A percentile compares a stretch with the other conserved stretches of the same genome.
Evolutionary conservation across 2,329 filamentous ascomycete genomes (phyloP).

Genomic region (Colletotrichum paranaense): DNA sequence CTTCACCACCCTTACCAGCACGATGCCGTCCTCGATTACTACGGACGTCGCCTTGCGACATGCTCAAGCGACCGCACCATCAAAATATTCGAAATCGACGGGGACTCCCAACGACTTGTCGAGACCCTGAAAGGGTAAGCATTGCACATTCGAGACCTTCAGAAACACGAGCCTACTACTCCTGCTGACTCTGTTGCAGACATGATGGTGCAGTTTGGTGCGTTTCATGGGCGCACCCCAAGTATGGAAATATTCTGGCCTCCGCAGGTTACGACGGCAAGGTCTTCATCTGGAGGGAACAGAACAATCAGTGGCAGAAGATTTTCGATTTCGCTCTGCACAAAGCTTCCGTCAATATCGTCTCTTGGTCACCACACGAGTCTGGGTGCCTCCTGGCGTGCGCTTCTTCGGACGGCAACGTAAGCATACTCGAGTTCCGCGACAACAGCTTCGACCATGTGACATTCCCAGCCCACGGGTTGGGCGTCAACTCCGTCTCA

Average conservation of each 20-base stretch:
- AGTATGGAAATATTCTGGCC: conserved; percentile 97
- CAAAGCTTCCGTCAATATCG: conserved; percentile 96
- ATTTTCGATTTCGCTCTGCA: conserved; percentile 95
- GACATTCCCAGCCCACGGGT: conserved; percentile 90
- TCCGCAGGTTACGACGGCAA: conserved; percentile 97
- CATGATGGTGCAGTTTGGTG: conserved; percentile 99
- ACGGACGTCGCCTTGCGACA: conserved; percentile 93
- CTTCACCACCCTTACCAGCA: conserved; percentile 67
- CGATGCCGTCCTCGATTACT: conserved; percentile 98
- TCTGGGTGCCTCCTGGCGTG: conserved; percentile 94
- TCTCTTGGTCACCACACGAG: conserved; percentile 98
- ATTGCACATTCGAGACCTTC: conserved; percentile 13
- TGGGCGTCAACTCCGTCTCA: conserved; percentile 94
- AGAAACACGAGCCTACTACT: not conserved
- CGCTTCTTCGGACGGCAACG: conserved; percentile 92
- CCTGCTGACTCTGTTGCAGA: conserved; percentile 55
- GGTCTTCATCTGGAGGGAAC: conserved; percentile 98
- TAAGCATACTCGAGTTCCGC: conserved; percentile 95
- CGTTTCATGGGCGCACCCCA: conserved; percentile 97
- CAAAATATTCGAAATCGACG: conserved; percentile 99
- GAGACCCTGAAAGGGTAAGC: conserved; percentile 94
- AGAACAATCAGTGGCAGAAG: conserved; percentile 79
- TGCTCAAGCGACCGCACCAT: conserved; percentile 99
- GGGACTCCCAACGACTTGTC: conserved; percentile 86
- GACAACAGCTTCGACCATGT: conserved; percentile 93